Conservation (phyloP, 2,329 filamentous ascomycete genomes). For the Leptographium procerum region DNA sequence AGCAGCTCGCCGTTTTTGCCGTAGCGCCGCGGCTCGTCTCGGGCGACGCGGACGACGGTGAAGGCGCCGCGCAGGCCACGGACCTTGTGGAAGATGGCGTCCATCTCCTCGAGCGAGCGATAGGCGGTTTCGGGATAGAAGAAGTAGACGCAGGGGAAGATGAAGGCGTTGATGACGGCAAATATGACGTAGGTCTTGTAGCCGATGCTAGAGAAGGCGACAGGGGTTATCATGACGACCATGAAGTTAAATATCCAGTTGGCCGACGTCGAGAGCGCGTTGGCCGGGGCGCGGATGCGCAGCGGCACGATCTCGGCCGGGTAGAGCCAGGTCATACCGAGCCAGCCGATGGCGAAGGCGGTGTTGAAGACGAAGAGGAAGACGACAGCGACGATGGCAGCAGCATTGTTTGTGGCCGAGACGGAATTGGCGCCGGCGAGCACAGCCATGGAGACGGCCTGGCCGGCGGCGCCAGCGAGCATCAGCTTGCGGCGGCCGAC, state of each 20-base stretch:
- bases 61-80: constrained; percentile 28
- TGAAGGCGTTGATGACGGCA: constrained; percentile 18
- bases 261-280: constrained; percentile 40
- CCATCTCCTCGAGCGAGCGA: constrained; percentile 55
- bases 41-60: constrained; percentile 28
- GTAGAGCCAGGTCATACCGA: constrained; percentile 47
- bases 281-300: constrained; percentile 42
- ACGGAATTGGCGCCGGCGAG: constrained; percentile 24
- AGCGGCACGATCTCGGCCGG: constrained; percentile 45
- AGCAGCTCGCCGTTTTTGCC: constrained; percentile 49
- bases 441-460: constrained; percentile 45
- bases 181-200: constrained; percentile 40
- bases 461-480: constrained; percentile 55
- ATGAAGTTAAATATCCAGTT: constrained; percentile 56
- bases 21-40: constrained; percentile 41
- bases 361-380: constrained; percentile 41
- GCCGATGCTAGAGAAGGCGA: constrained; percentile 37
- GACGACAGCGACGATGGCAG: constrained; percentile 15
- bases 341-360: constrained; percentile 41
- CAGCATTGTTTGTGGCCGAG: constrained; percentile 22
- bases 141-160: constrained; percentile 24
- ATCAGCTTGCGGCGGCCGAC: constrained; percentile 60
- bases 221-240: constrained; percentile 44
- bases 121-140: constrained; percentile 49
- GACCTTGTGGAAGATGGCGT: constrained; percentile 24